Conservation (phyloP, 2,329 filamentous ascomycete species). For the Phialophora tarda region DNA sequence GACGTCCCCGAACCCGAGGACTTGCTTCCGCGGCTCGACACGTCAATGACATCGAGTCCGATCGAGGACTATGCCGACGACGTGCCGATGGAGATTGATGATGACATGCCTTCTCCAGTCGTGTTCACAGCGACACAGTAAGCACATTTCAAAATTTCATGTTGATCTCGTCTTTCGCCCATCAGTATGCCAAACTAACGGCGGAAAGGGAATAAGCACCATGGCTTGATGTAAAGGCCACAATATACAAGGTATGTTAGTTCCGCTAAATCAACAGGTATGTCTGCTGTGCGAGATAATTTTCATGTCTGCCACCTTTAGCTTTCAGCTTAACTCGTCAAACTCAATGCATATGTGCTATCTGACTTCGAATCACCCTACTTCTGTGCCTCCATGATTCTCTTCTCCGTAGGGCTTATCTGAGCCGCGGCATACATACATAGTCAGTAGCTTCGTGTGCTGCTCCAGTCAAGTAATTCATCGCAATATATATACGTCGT, state of each 20-base stretch:
- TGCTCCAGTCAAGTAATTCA: neutral
- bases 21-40: neutral
- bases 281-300: neutral
- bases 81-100: conserved; percentile 3
- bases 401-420: neutral
- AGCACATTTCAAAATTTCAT: neutral
- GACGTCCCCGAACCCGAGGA: conserved; percentile 5
- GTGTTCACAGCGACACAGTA: neutral
- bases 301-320: neutral
- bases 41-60: neutral
- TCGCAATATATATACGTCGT: neutral
- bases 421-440: neutral
- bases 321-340: neutral
- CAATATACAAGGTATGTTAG: neutral
- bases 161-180: neutral
- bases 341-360: neutral
- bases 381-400: neutral
- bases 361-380: neutral
- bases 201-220: neutral
- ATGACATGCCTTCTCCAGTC: neutral
- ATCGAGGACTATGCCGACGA: neutral
- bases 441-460: neutral
- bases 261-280: neutral
- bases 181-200: neutral
- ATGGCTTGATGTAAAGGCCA: neutral